These are phyloP conservation scores for Ceratocystis cacaofunesta DNA, from an alignment of 2,329 filamentous ascomycete species.

Conservation along the genomic window DNA sequence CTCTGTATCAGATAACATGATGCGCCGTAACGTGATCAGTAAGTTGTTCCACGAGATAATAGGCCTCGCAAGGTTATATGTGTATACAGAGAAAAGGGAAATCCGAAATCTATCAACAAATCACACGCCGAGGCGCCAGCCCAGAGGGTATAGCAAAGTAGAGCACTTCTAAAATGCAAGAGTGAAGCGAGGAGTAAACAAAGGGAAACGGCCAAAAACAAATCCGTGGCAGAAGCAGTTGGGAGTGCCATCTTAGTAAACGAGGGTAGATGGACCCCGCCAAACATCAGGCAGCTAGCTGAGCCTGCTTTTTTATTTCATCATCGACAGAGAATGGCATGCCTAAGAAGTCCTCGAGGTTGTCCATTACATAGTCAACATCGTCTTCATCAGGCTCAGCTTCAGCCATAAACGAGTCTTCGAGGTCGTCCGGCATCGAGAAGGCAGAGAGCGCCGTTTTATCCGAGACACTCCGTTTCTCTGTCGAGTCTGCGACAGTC, in stretches of 20 bases:
- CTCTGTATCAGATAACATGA: background rate
- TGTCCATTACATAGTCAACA: constrained; percentile 32
- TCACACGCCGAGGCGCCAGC: background rate
- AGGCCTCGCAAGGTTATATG: background rate
- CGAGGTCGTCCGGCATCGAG: background rate
- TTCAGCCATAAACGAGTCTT: constrained; percentile 15
- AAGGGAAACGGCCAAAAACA: background rate
- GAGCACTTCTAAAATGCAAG: constrained; percentile 5
- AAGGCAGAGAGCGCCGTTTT: background rate
- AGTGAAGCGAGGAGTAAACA: constrained; percentile 19
- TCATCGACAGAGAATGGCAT: constrained; percentile 25
- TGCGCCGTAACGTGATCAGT: background rate
- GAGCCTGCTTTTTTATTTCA: constrained; percentile 18
- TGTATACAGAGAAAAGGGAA: background rate
- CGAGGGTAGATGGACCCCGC: no score
- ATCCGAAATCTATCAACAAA: constrained; percentile 6
- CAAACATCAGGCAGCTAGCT: constrained; percentile 5
- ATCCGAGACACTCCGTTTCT: background rate
- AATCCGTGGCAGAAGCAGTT: background rate
- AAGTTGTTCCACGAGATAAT: background rate
- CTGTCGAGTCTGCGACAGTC: constrained; percentile 11
- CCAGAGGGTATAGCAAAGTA: background rate
- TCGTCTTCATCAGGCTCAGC: constrained; percentile 29
- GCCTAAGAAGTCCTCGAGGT: constrained; percentile 32
- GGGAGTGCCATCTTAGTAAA: no score